Conservation (phyloP, 202 grass and related monocot genomes). For the Hordeum pubiflorum region DNA sequence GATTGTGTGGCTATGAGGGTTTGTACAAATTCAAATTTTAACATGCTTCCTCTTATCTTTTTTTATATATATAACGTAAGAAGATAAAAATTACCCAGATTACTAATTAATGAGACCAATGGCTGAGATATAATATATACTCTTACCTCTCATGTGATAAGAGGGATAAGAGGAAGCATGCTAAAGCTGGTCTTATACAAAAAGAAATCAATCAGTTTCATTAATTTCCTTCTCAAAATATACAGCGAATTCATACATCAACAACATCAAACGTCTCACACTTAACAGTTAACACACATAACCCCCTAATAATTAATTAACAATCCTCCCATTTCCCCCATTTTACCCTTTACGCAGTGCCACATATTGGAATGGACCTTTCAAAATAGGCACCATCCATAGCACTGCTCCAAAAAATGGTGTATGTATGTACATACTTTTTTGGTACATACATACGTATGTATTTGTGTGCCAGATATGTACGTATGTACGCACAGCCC, state of each 20-base stretch:
- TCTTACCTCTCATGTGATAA: no score
- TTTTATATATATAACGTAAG: no score
- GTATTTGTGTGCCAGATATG: neutral
- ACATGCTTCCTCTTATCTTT: no score
- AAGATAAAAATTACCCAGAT: no score
- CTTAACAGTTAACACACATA: neutral
- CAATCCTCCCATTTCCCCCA: neutral
- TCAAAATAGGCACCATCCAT: neutral
- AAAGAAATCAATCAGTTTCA: neutral
- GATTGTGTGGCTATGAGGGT: no score
- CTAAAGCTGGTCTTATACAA: no score
- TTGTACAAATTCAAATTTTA: no score
- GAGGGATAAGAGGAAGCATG: no score
- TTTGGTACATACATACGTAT: neutral
- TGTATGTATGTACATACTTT: neutral
- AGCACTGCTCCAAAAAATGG: slow-evolving; percentile 13
- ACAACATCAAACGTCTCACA: neutral
- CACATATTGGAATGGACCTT: slow-evolving; percentile 10
- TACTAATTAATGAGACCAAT: no score
- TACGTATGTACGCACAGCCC: neutral
- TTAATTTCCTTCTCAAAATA: neutral
- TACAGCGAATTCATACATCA: neutral
- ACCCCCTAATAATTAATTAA: neutral
- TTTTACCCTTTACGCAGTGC: neutral
- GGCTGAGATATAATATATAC: no score